These are phyloP conservation scores for Backusella liffmaniae DNA, from an alignment of 192 early-diverging fungal genomes.

Conservation along the genomic window DNA sequence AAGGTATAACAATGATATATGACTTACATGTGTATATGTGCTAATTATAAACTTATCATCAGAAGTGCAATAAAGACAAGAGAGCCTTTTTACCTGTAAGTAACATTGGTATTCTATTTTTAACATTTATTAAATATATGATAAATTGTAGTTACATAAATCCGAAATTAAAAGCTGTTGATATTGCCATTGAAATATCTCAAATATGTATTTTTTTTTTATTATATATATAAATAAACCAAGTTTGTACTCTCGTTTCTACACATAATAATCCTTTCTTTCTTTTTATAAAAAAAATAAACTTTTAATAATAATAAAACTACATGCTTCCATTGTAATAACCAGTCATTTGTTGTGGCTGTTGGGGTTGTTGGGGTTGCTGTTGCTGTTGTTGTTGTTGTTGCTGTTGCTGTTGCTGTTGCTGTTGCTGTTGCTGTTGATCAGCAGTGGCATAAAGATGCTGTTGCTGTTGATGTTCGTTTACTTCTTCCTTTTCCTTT, in stretches of 20 bases:
- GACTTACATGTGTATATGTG: not conserved
- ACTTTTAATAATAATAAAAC: not conserved
- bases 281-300: not conserved
- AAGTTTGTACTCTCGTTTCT: too few species aligned
- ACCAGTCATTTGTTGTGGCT: not conserved
- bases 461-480: slow-evolving; percentile 3
- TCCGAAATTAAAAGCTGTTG: not conserved
- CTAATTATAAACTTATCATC: not conserved
- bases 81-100: slow-evolving; percentile 6
- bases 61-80: not conserved
- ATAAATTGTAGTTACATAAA: not conserved
- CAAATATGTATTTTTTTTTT: not conserved
- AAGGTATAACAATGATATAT: not conserved
- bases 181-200: not conserved
- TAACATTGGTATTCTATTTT: not conserved
- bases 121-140: not conserved
- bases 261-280: not conserved
- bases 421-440: slow-evolving; percentile 14
- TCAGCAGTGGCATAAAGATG: slow-evolving; percentile 5
- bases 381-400: slow-evolving; percentile 11
- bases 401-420: not conserved
- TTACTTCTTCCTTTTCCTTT: slow-evolving; percentile 54
- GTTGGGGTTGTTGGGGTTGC: not conserved
- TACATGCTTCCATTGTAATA: slow-evolving; percentile 18
- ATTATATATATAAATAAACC: not conserved